Evolutionary conservation across 495 filamentous ascomycete species (phyloP).

Genomic region (Aspergillus sclerotiicarbonarius): DNA sequence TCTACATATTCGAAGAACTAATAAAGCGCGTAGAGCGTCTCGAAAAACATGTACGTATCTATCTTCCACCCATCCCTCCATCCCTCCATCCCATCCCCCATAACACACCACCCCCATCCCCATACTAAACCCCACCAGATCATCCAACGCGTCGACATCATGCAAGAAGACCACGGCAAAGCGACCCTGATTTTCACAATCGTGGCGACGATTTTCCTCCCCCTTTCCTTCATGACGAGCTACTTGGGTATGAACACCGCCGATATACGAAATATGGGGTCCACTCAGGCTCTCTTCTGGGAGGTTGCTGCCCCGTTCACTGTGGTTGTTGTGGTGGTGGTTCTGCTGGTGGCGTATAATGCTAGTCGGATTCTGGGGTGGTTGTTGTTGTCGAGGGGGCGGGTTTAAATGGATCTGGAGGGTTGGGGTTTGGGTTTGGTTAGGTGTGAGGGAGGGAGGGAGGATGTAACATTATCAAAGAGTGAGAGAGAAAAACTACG

Average conservation of each 20-base stretch:
- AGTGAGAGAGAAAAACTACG: not conserved
- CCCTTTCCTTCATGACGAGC: slow-evolving; percentile 35
- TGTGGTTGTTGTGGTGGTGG: slow-evolving; percentile 23
- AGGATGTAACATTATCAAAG: not conserved
- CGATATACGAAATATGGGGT: slow-evolving; percentile 50
- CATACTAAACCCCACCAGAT: not conserved
- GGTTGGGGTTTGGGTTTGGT: no score
- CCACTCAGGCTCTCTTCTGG: slow-evolving; percentile 50
- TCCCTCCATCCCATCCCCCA: no score
- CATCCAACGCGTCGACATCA: slow-evolving; percentile 15
- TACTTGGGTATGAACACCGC: slow-evolving; percentile 48
- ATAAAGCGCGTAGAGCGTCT: slow-evolving; percentile 5
- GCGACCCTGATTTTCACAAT: slow-evolving; percentile 39
- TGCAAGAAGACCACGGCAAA: slow-evolving; percentile 23
- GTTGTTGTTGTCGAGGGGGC: no score
- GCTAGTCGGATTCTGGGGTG: slow-evolving; percentile 4
- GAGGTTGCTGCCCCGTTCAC: slow-evolving; percentile 45
- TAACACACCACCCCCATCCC: no score
- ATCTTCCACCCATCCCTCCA: not conserved
- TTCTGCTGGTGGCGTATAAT: slow-evolving; percentile 12
- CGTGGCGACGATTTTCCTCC: slow-evolving; percentile 48
- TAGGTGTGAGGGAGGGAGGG: no score
- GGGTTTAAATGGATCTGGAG: no score
- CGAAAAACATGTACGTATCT: slow-evolving; percentile 4
- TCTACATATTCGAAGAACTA: slow-evolving; percentile 3